Conservation (phyloP, 2,329 filamentous ascomycete species). For the Aspergillus sp. region DNA sequence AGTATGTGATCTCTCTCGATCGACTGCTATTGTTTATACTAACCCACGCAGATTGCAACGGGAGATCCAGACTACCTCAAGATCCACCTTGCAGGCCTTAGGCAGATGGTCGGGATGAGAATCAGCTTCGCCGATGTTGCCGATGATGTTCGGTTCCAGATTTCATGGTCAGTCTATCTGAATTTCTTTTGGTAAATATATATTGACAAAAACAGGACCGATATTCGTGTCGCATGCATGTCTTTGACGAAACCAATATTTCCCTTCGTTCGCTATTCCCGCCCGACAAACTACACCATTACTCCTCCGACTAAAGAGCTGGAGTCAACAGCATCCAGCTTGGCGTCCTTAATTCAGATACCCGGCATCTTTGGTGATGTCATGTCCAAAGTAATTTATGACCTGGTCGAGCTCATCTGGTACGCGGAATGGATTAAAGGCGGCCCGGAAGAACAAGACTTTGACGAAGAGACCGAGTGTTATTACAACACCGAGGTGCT, state of each 20-base stretch:
- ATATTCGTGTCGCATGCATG: conserved; percentile 42
- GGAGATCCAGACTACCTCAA: conserved; percentile 41
- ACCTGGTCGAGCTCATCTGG: conserved; percentile 36
- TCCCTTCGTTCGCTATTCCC: conserved; percentile 35
- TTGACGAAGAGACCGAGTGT: conserved; percentile 36
- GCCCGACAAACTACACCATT: conserved; percentile 31
- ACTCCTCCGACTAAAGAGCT: conserved; percentile 31
- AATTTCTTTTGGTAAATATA: neutral
- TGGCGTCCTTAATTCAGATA: conserved; percentile 33
- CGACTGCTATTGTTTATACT: conserved; percentile 3
- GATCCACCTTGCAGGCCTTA: conserved; percentile 39
- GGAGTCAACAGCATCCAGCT: conserved; percentile 30
- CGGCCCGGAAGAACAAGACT: conserved; percentile 25
- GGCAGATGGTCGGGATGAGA: conserved; percentile 40
- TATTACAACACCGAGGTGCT: conserved; percentile 44
- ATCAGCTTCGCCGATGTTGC: conserved; percentile 39
- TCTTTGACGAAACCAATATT: conserved; percentile 39
- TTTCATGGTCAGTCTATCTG: conserved; percentile 32
- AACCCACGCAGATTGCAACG: conserved; percentile 34
- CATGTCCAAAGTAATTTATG: conserved; percentile 34
- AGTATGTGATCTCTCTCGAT: conserved; percentile 22
- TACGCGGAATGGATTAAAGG: conserved; percentile 40
- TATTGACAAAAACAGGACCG: conserved; percentile 31
- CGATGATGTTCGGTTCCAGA: conserved; percentile 39
- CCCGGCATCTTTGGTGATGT: conserved; percentile 34